phyloP scores from a whole-genome alignment of 2,329 filamentous ascomycete genomes.

The Fusarium chaquense region DNA sequence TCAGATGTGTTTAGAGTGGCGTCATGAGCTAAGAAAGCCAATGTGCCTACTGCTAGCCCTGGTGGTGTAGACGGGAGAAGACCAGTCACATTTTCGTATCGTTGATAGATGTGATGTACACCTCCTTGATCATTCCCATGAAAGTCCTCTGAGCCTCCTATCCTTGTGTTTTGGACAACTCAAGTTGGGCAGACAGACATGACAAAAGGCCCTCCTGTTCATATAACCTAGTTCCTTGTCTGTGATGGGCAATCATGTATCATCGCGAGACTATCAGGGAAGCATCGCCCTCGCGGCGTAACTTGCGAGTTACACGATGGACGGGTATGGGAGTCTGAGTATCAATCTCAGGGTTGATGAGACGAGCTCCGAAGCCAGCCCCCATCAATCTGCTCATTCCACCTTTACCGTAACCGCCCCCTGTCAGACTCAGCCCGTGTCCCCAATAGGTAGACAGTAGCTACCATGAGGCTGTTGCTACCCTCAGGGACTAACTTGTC shows the following conservation, averaged over 20 bases:
- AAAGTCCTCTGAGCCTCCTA: background rate
- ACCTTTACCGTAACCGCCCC: background rate
- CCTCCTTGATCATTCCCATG: background rate
- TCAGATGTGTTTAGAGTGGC: background rate
- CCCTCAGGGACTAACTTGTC: constrained; percentile 18
- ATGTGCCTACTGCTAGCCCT: background rate
- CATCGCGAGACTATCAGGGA: constrained; percentile 5
- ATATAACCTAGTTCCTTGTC: constrained; percentile 25
- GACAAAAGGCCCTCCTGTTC: constrained; percentile 13
- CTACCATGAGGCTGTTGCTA: constrained; percentile 25
- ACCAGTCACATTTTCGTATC: background rate
- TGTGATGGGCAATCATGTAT: constrained; percentile 11
- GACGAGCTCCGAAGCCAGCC: background rate
- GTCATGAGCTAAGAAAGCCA: constrained; percentile 11
- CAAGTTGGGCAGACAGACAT: constrained; percentile 31
- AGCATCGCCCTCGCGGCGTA: constrained; percentile 17
- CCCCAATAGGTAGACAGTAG: background rate
- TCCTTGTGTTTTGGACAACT: constrained; percentile 13
- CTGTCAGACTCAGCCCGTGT: background rate
- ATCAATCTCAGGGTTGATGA: constrained; percentile 14
- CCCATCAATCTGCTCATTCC: constrained; percentile 6
- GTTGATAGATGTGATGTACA: background rate
- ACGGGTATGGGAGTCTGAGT: constrained; percentile 14
- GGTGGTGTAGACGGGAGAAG: background rate
- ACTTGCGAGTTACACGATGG: constrained; percentile 22